Base-by-base conservation (phyloP, 495 filamentous ascomycete genomes). In the Aspergillus coremiiformis region DNA sequence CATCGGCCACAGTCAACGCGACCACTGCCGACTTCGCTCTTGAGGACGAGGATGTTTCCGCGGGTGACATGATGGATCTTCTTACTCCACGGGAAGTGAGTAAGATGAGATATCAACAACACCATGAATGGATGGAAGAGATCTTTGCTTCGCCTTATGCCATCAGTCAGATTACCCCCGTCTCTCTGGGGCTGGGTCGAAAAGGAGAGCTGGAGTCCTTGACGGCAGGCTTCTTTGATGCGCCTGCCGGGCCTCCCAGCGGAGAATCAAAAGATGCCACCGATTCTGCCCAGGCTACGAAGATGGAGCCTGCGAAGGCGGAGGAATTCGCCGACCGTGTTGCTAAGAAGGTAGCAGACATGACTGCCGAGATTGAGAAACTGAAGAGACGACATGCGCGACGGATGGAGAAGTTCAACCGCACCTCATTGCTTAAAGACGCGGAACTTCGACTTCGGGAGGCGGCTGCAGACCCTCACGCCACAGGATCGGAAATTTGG, bases 51-150 rank as follows among this genome's bases (percentile, higher is more conserved):
- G 90, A 94, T 57, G 84, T 85, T 2, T 83, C 84, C 4, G 78
- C 84, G 2, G 90, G 90, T 14, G 93, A 98, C 61, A 76, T 87
- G 59, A 84, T 98, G 61, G 93, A 98, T 59, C 77, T 89, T 44
- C 70, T 95, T 30, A 91, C 85, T 0, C 90, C 91, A 15, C 83
- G 90, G 6, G 93, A 97, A 52, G 83, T 97, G 56, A 92, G 88
- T 58, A 73, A 84, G 54, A 79, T 81, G 58, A 77, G 93, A 42
- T 98, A 94, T 63, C 84, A 82, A 55, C 93, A 96, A 59, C 93
- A 98, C 60, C 93, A 97, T 57, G 90, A 95, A 66, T 96, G 91
- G 93, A 95, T 97, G 87, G 93, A 96, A 60, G 91, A 98, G 68
- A 82, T 98, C n/a, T 77, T 96, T 41, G 85, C 84, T 2, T 95